Conservation (phyloP, 257 asterid genomes). For the Leptodermis oblonga region DNA sequence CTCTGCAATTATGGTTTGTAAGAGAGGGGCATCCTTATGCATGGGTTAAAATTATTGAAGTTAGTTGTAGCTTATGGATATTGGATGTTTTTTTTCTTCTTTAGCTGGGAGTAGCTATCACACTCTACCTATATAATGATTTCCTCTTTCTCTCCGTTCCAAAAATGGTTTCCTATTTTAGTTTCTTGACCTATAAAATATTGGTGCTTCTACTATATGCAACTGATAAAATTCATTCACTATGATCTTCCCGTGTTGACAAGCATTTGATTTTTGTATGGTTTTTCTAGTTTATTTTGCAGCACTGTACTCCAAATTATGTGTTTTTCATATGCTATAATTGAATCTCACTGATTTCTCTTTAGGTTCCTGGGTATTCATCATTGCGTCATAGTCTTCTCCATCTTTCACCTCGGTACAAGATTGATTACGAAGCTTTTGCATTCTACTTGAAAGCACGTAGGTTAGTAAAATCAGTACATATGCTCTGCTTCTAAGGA, state of each 20-base stretch:
- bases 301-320: neutral
- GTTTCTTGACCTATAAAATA: neutral
- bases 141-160: neutral
- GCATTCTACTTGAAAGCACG: neutral
- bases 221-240: neutral
- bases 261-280: neutral
- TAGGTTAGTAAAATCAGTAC: neutral
- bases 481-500: constrained; percentile 6
- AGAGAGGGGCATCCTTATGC: neutral
- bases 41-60: neutral
- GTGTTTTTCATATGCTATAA: neutral
- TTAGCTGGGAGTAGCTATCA: neutral
- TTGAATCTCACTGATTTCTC: constrained; percentile 15
- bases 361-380: constrained; percentile 80
- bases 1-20: neutral
- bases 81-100: neutral
- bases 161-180: neutral
- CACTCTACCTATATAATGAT: neutral
- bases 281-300: neutral
- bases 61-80: neutral
- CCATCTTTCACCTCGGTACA: constrained; percentile 72
- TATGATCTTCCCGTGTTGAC: neutral
- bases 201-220: neutral
- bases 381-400: constrained; percentile 71
- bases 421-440: constrained; percentile 13